Conservation (phyloP, 352 stramenopile genomes). For the Phytophthora niederhauseri region DNA sequence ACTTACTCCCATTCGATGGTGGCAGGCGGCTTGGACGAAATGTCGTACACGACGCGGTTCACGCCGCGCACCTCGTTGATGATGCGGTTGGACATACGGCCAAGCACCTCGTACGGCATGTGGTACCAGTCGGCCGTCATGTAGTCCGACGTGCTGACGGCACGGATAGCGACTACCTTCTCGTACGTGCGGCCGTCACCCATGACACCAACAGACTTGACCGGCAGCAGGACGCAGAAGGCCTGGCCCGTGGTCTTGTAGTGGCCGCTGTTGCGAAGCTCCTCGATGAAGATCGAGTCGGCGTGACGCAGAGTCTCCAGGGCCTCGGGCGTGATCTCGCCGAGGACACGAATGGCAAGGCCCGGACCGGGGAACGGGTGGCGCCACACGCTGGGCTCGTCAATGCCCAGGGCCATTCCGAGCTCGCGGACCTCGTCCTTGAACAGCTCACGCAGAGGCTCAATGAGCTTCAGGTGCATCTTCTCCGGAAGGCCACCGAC, state of each 20-base stretch:
- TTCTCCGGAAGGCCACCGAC: constrained; percentile 97
- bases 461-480: constrained; percentile 99
- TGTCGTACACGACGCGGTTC: constrained; percentile 99
- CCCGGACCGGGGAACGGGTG: constrained; percentile 99
- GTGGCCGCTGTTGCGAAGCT: constrained; percentile 95
- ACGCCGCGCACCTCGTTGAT: constrained; percentile 99
- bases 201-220: constrained; percentile 99
- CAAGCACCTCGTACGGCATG: constrained; percentile 98
- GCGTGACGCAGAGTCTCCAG: constrained; percentile 97
- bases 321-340: constrained; percentile 94
- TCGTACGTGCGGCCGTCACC: constrained; percentile 98
- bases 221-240: constrained; percentile 97
- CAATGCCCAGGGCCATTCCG: constrained; percentile 97
- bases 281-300: constrained; percentile 98
- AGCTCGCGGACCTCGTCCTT: constrained; percentile 99
- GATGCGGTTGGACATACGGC: constrained; percentile 97
- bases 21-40: constrained; percentile 99
- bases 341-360: constrained; percentile 98
- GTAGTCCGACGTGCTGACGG: constrained; percentile 99
- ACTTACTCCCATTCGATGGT: constrained; percentile 99
- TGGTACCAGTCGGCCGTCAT: constrained; percentile 99
- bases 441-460: constrained; percentile 98
- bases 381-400: constrained; percentile 97
- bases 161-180: constrained; percentile 95
- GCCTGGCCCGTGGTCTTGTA: constrained; percentile 99